Conservation (phyloP, 106 monocot genomes). For the Acorus gramineus region DNA sequence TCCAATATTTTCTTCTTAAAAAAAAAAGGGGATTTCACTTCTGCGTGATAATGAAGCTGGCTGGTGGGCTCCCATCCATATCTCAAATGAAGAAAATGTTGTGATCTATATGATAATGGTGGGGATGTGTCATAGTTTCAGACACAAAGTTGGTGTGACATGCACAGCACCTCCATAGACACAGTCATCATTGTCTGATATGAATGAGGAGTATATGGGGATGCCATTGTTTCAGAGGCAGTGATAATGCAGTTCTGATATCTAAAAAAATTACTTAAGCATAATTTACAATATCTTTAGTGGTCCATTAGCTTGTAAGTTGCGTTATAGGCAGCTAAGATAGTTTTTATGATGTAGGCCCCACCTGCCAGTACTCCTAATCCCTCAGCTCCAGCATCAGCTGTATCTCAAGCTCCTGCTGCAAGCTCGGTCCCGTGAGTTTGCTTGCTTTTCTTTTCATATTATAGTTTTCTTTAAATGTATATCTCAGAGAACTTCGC, state of each 20-base stretch:
- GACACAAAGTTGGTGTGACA: no score
- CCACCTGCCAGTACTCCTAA: constrained; percentile 19
- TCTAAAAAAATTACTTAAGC: not conserved
- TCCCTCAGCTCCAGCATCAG: constrained; percentile 18
- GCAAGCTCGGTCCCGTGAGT: constrained; percentile 27
- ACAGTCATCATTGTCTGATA: no score
- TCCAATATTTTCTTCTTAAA: no score
- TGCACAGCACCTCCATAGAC: no score
- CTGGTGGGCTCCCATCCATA: no score
- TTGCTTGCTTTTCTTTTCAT: not conserved
- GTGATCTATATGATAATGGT: no score
- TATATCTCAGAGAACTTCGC: not conserved
- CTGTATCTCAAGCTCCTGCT: constrained; percentile 14
- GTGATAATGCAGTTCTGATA: not conserved
- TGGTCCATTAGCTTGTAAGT: not conserved
- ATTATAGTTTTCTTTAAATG: not conserved
- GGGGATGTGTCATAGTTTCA: no score
- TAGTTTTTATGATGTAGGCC: constrained; percentile 17
- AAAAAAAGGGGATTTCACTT: no score
- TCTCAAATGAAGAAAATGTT: no score
- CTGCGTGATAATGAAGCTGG: no score
- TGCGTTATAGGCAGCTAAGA: not conserved
- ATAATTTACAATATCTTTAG: not conserved
- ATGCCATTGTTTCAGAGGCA: not conserved
- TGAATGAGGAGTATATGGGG: no score